Evolutionary conservation across 2,329 filamentous ascomycete genomes (phyloP).

Genomic region (Diatrype stigma): DNA sequence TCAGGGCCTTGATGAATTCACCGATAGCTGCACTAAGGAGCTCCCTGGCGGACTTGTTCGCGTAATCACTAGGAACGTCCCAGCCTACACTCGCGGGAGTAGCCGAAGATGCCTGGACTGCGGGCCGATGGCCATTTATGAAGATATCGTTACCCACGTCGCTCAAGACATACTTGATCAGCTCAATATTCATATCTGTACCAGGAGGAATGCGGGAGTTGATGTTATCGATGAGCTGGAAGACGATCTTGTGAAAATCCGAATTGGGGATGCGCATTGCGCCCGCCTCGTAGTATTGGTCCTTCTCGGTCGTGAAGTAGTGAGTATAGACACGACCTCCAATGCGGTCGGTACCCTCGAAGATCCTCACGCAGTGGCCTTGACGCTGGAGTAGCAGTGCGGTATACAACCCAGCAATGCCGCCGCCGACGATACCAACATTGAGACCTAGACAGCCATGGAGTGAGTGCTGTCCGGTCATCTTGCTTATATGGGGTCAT

Average conservation of each 20-base stretch:
- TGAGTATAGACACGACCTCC: constrained; percentile 11
- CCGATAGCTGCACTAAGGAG: constrained; percentile 4
- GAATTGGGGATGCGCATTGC: constrained; percentile 11
- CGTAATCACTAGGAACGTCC: constrained; percentile 3
- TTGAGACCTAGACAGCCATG: too few relatives aligned
- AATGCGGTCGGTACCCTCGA: constrained; percentile 5
- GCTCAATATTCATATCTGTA: constrained; percentile 4
- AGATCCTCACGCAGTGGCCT: constrained; percentile 8
- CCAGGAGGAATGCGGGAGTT: constrained; percentile 2
- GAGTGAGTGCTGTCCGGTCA: too few relatives aligned
- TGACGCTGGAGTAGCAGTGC: constrained; percentile 9
- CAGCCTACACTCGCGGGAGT: neutral
- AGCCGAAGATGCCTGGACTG: neutral
- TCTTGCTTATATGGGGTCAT: too few relatives aligned
- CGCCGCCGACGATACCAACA: constrained; percentile 10
- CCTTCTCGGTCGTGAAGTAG: constrained; percentile 2
- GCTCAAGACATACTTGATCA: constrained; percentile 10
- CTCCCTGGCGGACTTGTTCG: constrained; percentile 3
- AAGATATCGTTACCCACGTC: constrained; percentile 5
- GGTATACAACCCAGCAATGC: constrained; percentile 8
- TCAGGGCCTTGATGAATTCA: constrained; percentile 5
- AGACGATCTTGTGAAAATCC: constrained; percentile 6
- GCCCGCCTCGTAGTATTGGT: constrained; percentile 11
- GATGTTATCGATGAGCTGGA: constrained; percentile 7
- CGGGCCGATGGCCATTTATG: neutral